Base-by-base conservation (phyloP, 2,329 filamentous ascomycete species). In the Aspergillus sclerotialis region DNA sequence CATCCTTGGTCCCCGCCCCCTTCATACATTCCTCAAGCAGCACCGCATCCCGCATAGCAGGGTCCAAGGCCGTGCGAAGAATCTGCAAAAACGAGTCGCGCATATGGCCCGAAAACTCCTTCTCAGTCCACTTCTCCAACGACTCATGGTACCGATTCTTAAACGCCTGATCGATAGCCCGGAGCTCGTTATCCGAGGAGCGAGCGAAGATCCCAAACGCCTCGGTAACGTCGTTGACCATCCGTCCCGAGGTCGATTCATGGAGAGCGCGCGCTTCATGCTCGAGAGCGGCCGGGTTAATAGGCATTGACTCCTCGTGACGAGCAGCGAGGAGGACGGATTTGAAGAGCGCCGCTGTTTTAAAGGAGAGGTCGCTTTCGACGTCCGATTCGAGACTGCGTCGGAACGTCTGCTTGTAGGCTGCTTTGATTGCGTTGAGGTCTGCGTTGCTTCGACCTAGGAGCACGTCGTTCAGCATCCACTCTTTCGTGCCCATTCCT, bases 71-170 rank as follows among this genome's bases (percentile, higher is more conserved):
- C 9, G 81, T 72, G 8, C 75, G 74, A n/a, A 95, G 67, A 59
- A 94, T 87, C 56, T 79, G 80, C 16, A 92, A 64, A 1, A 96
- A 73, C 0, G 87, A 87, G 11, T 85, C 76, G 57, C 89, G 72
- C 88, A 96, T 95, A 56, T 96, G 90, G 1, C 90, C 90, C 0
- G 81, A 84, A 63, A 95, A 95, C 52, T 92, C 80, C 65, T 76
- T 83, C 42, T 78, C 77, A 48, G 96, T 78, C 32, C 87, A 80
- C 21, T 77, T 74, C 44, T 86, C 80, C 2, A 96, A 70, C 9
- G 76, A 68, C 25, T 73, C 74, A 13, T 79, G 75, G 57, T 88
- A 93, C 42, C 80, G 80, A 34, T 78, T 69, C 49, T 80, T 71
- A 64, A 94, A 96, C 1, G 78, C 72, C 33, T 84, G 75, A 9